Evolutionary conservation across 1,139 yeast species (phyloP).

Genomic region (Saccharomycopsis phalli): DNA sequence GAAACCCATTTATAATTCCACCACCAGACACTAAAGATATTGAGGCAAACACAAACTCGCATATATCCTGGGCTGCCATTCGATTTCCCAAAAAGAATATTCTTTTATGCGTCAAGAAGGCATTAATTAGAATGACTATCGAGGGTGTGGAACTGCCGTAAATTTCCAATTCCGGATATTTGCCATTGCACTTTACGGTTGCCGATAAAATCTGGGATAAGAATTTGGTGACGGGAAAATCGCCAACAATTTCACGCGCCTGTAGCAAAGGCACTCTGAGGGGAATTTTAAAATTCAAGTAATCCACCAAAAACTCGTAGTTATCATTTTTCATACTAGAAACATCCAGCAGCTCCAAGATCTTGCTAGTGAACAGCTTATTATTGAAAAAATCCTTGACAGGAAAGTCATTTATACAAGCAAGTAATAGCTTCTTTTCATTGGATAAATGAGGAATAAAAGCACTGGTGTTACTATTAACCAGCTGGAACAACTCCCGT

Average conservation of each 20-base stretch:
- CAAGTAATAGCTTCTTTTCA: constrained; percentile 32
- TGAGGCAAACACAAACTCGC: constrained; percentile 46
- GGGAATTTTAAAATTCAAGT: constrained; percentile 12
- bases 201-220: constrained; percentile 3
- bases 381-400: constrained; percentile 34
- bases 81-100: constrained; percentile 48
- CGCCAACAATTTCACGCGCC: constrained; percentile 15
- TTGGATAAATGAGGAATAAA: constrained; percentile 21
- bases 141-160: constrained; percentile 56
- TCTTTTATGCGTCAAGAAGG: constrained; percentile 49
- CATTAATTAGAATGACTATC: constrained; percentile 46
- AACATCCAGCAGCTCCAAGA: neutral
- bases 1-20: constrained; percentile 44
- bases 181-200: neutral
- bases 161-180: constrained; percentile 33
- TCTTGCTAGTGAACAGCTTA: constrained; percentile 1
- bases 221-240: constrained; percentile 13
- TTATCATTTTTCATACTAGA: neutral
- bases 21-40: constrained; percentile 52
- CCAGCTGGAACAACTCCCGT: constrained; percentile 29
- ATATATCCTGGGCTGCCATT: constrained; percentile 45
- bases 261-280: constrained; percentile 14
- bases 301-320: constrained; percentile 10
- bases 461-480: constrained; percentile 28
- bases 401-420: constrained; percentile 40